Evolutionary conservation across 768 basidiomycete genomes (phyloP), one percentile per base, ranked within the genome.

Genomic region (Boletus reticuloceps): DNA sequence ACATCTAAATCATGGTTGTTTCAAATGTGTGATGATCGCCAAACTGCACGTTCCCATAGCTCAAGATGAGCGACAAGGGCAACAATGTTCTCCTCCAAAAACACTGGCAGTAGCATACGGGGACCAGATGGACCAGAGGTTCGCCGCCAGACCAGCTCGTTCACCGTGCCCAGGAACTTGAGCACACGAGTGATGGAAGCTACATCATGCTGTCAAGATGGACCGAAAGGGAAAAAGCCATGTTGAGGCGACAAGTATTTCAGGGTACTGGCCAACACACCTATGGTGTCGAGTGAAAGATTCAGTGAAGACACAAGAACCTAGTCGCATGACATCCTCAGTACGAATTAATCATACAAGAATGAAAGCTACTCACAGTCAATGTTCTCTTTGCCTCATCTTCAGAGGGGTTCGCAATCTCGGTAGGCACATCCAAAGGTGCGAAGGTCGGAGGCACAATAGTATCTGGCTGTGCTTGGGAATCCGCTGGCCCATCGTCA

Each of bases 141-240:
- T 9, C 69, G 58, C 32, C 60, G 63, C 69, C 69, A 70, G 11
- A 70, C 60, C 1, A 72, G 50, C 39, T 70, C 67, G 43, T 70
- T 69, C 6, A 69, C 58, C 7, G 55, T 29, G 4, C 54, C 52
- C 19, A 72, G 51, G 34, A 71, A 72, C 44, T 61, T 56, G 50
- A 72, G 17, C 1, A 66, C 54, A 6, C 61, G 61, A 17, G 40
- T 25, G 42, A 72, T 54, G 10, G 71, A 63, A 10, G 59, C 50
- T 1, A 63, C 20, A 40, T 67, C 64, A 14, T 58, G 50, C 46
- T 64, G 55, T 38, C 44, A 49, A 20, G 43, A 25, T 2, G 27
- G 50, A 22, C 12, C 37, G 4, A 2, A 38, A 50, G 51, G 40
- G 20, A 20, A 43, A 11, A 51, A 14, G n/a, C 19, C 22, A 12